Base-by-base conservation (phyloP, 768 basidiomycete genomes). In the Mycena haematopus region DNA sequence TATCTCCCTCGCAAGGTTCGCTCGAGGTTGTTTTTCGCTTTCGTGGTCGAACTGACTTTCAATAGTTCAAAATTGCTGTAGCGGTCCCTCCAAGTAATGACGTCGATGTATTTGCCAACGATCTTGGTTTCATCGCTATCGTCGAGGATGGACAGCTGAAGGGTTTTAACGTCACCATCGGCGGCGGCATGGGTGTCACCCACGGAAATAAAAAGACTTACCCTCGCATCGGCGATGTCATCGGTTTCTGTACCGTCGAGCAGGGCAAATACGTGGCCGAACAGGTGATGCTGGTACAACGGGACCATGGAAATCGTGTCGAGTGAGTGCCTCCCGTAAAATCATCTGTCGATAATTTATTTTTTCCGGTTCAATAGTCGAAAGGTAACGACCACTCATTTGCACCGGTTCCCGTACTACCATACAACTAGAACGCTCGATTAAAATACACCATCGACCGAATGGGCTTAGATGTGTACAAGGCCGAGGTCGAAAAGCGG, bases 141-240 rank as follows among this genome's bases (percentile, higher is more conserved):
- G 85, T 93, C 29, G 85, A 88, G 66, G 78, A 85, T 24, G 93
- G 93, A 53, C 83, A 91, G 65, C 79, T 99, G 21, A 82, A 83
- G 56, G 97, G 97, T 45, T 99, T 97, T 84, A 97, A 99, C 72
- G 95, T 99, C 55, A 77, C 89, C 17, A 81, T 93, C 46, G 97
- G 97, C 59, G 97, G 97, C 68, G 97, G 97, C 52, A 99, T 99
- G 97, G 97, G 97, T 75, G 97, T 98, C 46, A 99, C 97, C 1
- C 96, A 99, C 70, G 95, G 95, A 35, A 96, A 94, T 83, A 99
- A 98, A 82, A 96, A 97, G 82, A 99, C 97, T 0, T 99, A 99
- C 74, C 97, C 97, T 49, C 90, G 97, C 55, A 76, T 89, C 47
- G 95, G 86, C 29, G 89, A 90, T 70, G 77, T 97, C 50, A 85